Evolutionary conservation across 2,329 filamentous ascomycete species (phyloP), one percentile per base, ranked within the genome.

Genomic region (Penicillium sp.): DNA sequence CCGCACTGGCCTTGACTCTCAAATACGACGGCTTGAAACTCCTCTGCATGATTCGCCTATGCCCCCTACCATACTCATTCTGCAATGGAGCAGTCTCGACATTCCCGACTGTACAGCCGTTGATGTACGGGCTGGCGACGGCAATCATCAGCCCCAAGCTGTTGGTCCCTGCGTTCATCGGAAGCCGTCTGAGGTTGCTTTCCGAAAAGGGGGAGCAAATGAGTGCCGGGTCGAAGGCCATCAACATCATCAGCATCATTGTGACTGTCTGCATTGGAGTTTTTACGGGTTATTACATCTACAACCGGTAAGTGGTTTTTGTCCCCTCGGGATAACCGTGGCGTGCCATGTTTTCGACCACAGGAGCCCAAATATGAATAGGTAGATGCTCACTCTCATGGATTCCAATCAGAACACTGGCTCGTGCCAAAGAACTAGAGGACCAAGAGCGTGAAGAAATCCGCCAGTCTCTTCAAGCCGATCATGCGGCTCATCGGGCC

Each of bases 31-130:
- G 93, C 1, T 70, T 98, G 44, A 86, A 89, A 61, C 83, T 97
- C 46, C 77, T 98, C 39, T 84, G 88, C 53, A 94, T 93, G 79
- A 93, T 98, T 59, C 82, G 93, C 28, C 79, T 97, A 55, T 97
- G 91, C 62, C 93, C 93, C 2, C 67, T 98, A 51, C 93, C 93
- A 11, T 98, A 95, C 67, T 93, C 87, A 45, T 75, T 97, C 57
- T 90, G 87, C 64, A 98, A 98, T 65, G 93, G 90, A 43, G 95
- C 95, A 51, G 81, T 98, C 47, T 89, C 89, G 28, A 97, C 93
- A 1, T 90, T 98, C 52, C 90, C 90, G 3, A 95, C 86, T 29
- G 88, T 98, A 32, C 79, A 84, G 25, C 86, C 87, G 36, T 67
- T 78, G 51, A 80, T 80, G 40, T 97, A 94, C 71, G 84, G 84